These are phyloP conservation scores for Thinopyrum elongatum DNA, from an alignment of 176 grass and related monocot species.

Conservation along the genomic window DNA sequence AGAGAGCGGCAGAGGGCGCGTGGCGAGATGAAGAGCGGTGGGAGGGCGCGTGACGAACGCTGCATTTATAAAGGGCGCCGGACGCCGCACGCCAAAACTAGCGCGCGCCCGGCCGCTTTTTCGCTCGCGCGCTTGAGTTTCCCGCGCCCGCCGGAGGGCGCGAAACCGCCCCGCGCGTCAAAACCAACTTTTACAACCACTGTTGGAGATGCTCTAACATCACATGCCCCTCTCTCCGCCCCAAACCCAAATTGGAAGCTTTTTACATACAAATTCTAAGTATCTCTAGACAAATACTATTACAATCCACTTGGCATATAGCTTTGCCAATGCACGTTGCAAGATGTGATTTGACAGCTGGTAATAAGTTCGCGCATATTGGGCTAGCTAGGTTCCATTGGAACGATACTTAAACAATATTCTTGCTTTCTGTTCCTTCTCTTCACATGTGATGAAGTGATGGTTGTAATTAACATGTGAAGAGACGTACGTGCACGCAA, in stretches of 20 bases:
- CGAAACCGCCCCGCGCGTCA: no score
- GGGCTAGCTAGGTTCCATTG: constrained; percentile 9
- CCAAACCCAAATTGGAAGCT: background rate
- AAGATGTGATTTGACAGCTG: background rate
- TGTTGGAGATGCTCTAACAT: no score
- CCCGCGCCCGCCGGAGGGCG: no score
- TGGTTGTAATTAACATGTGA: constrained; percentile 2
- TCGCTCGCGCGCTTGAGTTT: no score
- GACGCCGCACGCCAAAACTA: no score
- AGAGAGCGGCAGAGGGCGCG: no score
- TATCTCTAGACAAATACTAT: background rate
- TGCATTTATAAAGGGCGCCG: no score
- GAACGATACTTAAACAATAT: background rate
- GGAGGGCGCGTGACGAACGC: no score
- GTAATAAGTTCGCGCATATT: background rate
- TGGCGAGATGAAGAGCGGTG: no score
- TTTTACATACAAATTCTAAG: background rate
- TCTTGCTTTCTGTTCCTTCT: background rate
- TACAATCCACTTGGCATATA: background rate
- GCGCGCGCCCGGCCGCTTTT: no score
- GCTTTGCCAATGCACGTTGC: background rate
- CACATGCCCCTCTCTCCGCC: background rate
- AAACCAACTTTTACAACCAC: no score
- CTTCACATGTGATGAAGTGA: constrained; percentile 2
- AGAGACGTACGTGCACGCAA: constrained; percentile 44